Evolutionary conservation across 495 filamentous ascomycete species (phyloP).

Genomic region (Cercophora newfieldiana): DNA sequence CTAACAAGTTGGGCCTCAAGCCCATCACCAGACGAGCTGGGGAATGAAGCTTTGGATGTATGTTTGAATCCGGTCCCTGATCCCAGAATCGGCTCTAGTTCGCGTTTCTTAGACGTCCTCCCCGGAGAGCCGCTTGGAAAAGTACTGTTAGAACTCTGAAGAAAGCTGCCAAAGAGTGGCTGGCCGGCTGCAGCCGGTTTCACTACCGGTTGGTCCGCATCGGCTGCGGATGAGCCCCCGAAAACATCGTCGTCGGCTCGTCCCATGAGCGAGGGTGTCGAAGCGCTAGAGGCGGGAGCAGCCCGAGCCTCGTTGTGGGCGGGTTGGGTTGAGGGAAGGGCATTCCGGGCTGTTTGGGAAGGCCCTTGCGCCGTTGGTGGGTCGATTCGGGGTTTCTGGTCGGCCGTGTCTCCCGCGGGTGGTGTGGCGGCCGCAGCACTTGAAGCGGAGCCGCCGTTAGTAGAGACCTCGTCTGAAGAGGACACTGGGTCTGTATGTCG

Average conservation of each 20-base stretch:
- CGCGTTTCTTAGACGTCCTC: not conserved
- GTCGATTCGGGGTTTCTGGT: not conserved
- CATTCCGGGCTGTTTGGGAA: not conserved
- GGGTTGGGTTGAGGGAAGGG: not conserved
- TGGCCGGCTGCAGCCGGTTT: not conserved
- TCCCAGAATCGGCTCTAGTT: conserved; percentile 1
- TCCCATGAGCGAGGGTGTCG: too few species aligned
- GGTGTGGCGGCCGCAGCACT: not conserved
- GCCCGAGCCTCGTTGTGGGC: not conserved
- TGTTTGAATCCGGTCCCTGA: not conserved
- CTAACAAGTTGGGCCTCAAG: not conserved
- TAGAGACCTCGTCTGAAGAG: too few species aligned
- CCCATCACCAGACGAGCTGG: not conserved
- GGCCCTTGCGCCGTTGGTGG: not conserved
- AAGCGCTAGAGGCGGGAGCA: not conserved
- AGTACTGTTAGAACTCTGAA: not conserved
- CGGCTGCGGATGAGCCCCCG: not conserved
- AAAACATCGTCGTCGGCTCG: too few species aligned
- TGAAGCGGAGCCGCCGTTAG: not conserved
- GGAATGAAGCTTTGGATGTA: not conserved
- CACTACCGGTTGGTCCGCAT: not conserved
- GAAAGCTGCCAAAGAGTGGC: not conserved
- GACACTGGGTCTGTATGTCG: too few species aligned
- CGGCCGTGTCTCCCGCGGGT: not conserved
- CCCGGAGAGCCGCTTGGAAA: not conserved